Conservation (phyloP, 2,329 filamentous ascomycete genomes). For the Coccinonectria pachysandricola region DNA sequence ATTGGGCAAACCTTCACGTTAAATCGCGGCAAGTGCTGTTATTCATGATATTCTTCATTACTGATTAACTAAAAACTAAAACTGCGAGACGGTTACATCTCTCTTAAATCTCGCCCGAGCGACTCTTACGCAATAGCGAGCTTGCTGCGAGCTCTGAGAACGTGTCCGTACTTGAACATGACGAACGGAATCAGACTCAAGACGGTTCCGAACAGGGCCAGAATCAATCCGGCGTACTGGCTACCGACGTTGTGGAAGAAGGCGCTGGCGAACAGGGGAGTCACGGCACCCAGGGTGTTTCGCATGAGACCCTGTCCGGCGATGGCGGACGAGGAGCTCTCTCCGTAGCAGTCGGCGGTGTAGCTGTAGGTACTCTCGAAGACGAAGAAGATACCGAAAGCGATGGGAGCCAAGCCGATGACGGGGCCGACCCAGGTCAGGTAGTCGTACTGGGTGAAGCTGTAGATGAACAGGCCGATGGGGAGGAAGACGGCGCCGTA, state of each 20-base stretch:
- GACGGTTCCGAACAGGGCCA: constrained; percentile 10
- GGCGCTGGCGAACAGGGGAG: constrained; percentile 12
- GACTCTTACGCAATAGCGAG: no score
- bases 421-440: constrained; percentile 11
- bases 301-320: constrained; percentile 13
- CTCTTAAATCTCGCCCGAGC: no score
- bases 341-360: constrained; percentile 13
- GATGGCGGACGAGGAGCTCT: constrained; percentile 12
- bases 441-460: constrained; percentile 11
- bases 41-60: no score
- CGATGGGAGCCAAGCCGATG: constrained; percentile 12
- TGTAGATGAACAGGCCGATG: constrained; percentile 13
- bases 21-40: no score
- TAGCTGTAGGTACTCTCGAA: constrained; percentile 14
- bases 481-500: constrained; percentile 13
- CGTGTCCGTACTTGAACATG: constrained; percentile 13
- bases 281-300: constrained; percentile 12
- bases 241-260: constrained; percentile 14
- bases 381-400: constrained; percentile 13
- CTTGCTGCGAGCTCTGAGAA: constrained; percentile 13
- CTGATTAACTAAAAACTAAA: no score
- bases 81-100: no score
- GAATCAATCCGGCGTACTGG: constrained; percentile 12
- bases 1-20: no score
- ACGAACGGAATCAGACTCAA: constrained; percentile 13